A percentile compares a stretch with the other conserved stretches of the same genome.
These are phyloP conservation scores for Jacaranda copaia DNA, from an alignment of 257 asterid genomes.

Conservation along the genomic window DNA sequence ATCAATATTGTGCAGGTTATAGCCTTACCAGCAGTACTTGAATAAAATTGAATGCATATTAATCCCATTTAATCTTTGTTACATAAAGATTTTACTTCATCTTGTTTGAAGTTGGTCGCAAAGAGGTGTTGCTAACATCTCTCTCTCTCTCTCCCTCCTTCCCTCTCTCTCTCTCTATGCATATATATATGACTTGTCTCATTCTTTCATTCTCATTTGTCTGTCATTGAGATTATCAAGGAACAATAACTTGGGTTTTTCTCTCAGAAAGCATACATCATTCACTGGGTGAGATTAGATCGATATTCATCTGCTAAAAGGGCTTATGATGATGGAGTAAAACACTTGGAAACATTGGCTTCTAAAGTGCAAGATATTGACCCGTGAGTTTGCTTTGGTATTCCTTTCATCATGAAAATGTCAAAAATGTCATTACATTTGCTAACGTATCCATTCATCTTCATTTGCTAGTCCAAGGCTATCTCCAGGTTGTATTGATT, in stretches of 20 bases:
- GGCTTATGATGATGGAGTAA: constrained; percentile 80
- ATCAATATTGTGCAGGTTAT: neutral
- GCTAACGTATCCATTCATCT: constrained; percentile 28
- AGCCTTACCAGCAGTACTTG: neutral
- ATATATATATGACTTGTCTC: neutral
- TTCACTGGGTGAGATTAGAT: constrained; percentile 94
- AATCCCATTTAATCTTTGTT: neutral
- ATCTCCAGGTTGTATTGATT: constrained; percentile 63
- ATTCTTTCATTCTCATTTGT: constrained; percentile 5
- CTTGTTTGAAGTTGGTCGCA: constrained; percentile 17
- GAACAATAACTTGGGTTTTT: constrained; percentile 25
- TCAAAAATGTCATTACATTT: constrained; percentile 13
- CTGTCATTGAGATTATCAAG: constrained; percentile 27
- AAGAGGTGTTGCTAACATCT: neutral
- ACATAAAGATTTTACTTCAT: neutral
- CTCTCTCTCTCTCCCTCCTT: constrained; percentile 17
- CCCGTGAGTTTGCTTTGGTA: constrained; percentile 56
- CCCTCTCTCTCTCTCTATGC: neutral
- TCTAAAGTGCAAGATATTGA: constrained; percentile 71
- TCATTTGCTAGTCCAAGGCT: constrained; percentile 66
- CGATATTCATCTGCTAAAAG: constrained; percentile 58
- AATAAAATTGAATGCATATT: neutral
- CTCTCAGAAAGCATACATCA: constrained; percentile 70
- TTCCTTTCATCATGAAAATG: constrained; percentile 15
- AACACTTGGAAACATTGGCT: constrained; percentile 60